Evolutionary conservation across 2,329 filamentous ascomycete species (phyloP).

Genomic region (Torrubiella hemipterigena): DNA sequence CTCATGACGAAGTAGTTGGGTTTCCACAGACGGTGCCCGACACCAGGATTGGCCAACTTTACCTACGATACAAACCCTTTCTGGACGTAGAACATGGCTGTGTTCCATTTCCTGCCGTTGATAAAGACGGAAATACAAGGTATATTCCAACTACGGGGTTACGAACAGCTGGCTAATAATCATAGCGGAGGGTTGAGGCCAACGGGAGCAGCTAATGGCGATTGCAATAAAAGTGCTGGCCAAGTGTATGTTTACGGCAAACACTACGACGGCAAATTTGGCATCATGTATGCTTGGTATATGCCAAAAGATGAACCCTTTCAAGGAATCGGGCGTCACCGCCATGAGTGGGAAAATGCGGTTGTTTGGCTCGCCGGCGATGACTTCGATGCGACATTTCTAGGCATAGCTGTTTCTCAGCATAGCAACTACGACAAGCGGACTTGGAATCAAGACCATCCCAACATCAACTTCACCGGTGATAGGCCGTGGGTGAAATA

Average conservation of each 20-base stretch:
- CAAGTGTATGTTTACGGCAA: slow-evolving; percentile 24
- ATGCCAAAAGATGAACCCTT: slow-evolving; percentile 31
- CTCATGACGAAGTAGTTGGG: background rate
- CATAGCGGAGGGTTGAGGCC: slow-evolving; percentile 21
- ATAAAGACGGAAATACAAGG: slow-evolving; percentile 42
- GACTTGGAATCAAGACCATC: slow-evolving; percentile 10
- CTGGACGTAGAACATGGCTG: slow-evolving; percentile 42
- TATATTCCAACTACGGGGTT: slow-evolving; percentile 17
- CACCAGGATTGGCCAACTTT: slow-evolving; percentile 11
- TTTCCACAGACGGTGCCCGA: background rate
- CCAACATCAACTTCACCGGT: slow-evolving; percentile 17
- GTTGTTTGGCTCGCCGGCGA: slow-evolving; percentile 20
- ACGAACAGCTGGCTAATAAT: background rate
- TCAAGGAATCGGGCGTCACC: slow-evolving; percentile 20
- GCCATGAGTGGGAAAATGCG: slow-evolving; percentile 27
- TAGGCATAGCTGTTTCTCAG: slow-evolving; percentile 21
- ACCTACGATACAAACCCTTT: slow-evolving; percentile 17
- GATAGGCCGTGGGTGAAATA: too few relatives aligned
- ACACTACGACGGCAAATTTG: slow-evolving; percentile 16
- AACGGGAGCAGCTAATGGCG: slow-evolving; percentile 15
- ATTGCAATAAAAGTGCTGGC: slow-evolving; percentile 19
- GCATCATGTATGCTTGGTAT: slow-evolving; percentile 32
- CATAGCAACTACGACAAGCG: slow-evolving; percentile 22
- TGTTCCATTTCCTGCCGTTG: slow-evolving; percentile 49
- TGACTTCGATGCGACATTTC: slow-evolving; percentile 16